Base-by-base conservation (phyloP, 129 eudicot species). In the Arctium lappa region DNA sequence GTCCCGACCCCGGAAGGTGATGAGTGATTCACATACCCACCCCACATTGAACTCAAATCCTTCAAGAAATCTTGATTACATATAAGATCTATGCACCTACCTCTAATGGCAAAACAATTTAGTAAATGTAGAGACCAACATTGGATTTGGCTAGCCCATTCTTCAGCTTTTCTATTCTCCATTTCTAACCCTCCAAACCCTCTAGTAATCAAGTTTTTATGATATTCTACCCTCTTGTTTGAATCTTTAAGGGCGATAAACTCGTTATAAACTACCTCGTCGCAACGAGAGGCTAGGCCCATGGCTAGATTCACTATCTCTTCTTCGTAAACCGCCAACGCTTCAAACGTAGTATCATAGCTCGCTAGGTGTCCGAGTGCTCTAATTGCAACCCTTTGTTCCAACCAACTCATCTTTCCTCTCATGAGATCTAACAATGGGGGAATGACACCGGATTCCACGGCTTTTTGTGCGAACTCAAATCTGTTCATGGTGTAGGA, bases 101-200 rank as follows among this genome's bases (percentile, higher is more conserved):
- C 89, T 82, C 91, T 89, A 62, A 88, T 75, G 30, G 97, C 96
- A 81, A 94, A 94, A 66, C 98, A 90, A 53, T 91, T 92, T n/a
- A 94, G 82, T 50, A 94, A 85, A 76, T 92, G 94, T 66, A 94
- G 48, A 56, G 91, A 90, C 98, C 98, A 94, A 53, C 96, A 90
- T 75, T 94, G 98, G 1, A 89, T 87, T 78, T 94, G 97, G 75
- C 98, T 92, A 77, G 98, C 94, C 98, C 98, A 92, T 85, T 94
- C 97, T 78, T 92, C 98, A 3, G 97, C 98, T 79, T 94, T 94
- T 72, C 89, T 74, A 34, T 89, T 89, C 85, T 94, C 96, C 85
- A 86, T 81, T 15, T 92, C 96, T 34, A 88, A 44, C 56, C 95
- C 97, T 82, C 90, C 94, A 53, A 84, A 77, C 40, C 97, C 98